Base-by-base conservation (phyloP, 2,329 filamentous ascomycete species). In the Diaporthe sp. region DNA sequence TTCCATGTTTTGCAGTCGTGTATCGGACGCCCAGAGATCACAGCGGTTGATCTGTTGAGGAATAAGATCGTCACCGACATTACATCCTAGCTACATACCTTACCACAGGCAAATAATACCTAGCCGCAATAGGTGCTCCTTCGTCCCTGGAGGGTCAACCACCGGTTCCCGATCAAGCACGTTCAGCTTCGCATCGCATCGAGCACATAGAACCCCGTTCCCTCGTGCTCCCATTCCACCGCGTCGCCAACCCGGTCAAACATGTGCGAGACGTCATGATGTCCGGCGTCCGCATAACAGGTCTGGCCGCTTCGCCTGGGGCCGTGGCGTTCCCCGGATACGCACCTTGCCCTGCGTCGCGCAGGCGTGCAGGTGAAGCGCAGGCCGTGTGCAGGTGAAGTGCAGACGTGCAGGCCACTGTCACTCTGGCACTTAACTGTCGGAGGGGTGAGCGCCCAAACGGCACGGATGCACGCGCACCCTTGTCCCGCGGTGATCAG, bases 401-500 rank as follows among this genome's bases (percentile, higher is more conserved):
- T 39, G 37, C 37, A n/a, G 9, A 17, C 6, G 42, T n/a, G 63
- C 28, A 68, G 44, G 7, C 44, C 51, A 28, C 51, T 49, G n/a
- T 31, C 51, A 60, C 58, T 63, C 39, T 63, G 60, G 42, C 60
- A 63, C 60, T 57, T 42, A n/a, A 17, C n/a, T 17, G 12, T 57
- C 9, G 17, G 2, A 31, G 44, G 3, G 44, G 31, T 31, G 7
- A 28, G 60, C 17, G 58, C n/a, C n/a, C 65, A 53, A 34, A 34
- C 65, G 65, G 65, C 65, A 53, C 65, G 47, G 65, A 28, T 68
- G 65, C 47, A 68, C 47, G 65, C 31, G 47, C 47, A 68, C 47
- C 65, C 65, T 39, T 53, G 65, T 68, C 47, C 65, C 65, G 65
- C 65, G 65, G 65, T 28, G 65, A 68, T 53, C 65, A 42, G 65